Evolutionary conservation across 768 basidiomycete species (phyloP).

Genomic region (Macrolepiota dolichaula): DNA sequence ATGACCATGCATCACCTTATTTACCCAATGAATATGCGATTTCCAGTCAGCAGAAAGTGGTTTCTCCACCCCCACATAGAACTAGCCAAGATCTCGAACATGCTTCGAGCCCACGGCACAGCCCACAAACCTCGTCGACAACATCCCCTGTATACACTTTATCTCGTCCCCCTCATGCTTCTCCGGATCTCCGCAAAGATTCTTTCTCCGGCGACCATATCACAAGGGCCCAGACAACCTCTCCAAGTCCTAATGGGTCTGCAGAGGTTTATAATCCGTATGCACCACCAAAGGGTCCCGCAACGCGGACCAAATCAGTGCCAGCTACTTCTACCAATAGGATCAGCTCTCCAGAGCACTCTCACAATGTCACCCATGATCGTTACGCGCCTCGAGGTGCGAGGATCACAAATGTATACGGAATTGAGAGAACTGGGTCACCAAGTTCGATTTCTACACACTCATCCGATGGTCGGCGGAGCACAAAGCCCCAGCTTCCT

Average conservation of each 20-base stretch:
- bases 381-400: constrained; percentile 32
- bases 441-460: constrained; percentile 21
- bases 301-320: background rate
- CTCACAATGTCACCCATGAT: constrained; percentile 18
- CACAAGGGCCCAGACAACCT: constrained; percentile 2
- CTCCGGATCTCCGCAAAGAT: background rate
- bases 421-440: constrained; percentile 27
- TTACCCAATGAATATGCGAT: background rate
- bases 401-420: constrained; percentile 19
- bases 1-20: background rate
- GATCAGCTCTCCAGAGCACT: background rate
- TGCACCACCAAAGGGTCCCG: constrained; percentile 3
- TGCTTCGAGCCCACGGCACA: background rate
- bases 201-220: background rate
- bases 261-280: background rate
- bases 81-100: background rate
- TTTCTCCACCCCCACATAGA: background rate
- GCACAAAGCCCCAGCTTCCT: constrained; percentile 11
- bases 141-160: background rate
- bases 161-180: background rate
- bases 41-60: background rate
- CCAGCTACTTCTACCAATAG: background rate
- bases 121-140: background rate
- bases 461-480: constrained; percentile 23
- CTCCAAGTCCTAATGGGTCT: background rate